Evolutionary conservation across 768 basidiomycete genomes (phyloP).

Genomic region (Boletus coccyginus): DNA sequence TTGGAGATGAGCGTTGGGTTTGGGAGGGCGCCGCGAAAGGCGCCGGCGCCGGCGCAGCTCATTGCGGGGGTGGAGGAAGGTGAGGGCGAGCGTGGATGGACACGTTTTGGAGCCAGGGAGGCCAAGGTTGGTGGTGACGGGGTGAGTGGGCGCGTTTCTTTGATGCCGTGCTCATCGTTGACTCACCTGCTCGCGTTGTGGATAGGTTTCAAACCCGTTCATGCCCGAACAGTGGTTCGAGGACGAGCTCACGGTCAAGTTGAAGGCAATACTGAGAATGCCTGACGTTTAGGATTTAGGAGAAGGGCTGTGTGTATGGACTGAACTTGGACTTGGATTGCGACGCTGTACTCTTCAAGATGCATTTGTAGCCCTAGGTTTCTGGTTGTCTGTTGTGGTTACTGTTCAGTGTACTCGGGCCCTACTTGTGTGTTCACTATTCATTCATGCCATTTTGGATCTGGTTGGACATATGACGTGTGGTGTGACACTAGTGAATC

Average conservation of each 20-base stretch:
- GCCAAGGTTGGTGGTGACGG: not conserved
- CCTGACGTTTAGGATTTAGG: not conserved
- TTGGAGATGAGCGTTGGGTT: conserved; percentile 7
- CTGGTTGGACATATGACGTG: not conserved
- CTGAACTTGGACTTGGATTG: not conserved
- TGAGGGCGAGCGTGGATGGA: not conserved
- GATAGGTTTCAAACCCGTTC: conserved; percentile 7
- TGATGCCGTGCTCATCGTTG: no score
- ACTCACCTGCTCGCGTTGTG: not conserved
- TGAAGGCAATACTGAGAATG: not conserved
- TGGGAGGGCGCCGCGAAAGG: conserved; percentile 6
- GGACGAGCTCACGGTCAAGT: conserved; percentile 8
- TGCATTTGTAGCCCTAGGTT: conserved; percentile 1
- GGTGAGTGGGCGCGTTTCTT: conserved; percentile 5
- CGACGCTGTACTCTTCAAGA: not conserved
- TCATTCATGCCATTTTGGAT: not conserved
- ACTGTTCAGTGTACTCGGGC: not conserved
- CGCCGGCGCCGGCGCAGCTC: not conserved
- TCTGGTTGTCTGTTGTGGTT: not conserved
- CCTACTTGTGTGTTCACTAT: not conserved
- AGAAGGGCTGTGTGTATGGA: not conserved
- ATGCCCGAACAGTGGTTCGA: conserved; percentile 5
- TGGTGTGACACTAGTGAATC: no score
- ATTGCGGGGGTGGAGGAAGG: not conserved
- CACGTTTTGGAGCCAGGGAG: not conserved